phyloP scores from a whole-genome alignment of 257 asterid genomes.

The Verbena officinalis region DNA sequence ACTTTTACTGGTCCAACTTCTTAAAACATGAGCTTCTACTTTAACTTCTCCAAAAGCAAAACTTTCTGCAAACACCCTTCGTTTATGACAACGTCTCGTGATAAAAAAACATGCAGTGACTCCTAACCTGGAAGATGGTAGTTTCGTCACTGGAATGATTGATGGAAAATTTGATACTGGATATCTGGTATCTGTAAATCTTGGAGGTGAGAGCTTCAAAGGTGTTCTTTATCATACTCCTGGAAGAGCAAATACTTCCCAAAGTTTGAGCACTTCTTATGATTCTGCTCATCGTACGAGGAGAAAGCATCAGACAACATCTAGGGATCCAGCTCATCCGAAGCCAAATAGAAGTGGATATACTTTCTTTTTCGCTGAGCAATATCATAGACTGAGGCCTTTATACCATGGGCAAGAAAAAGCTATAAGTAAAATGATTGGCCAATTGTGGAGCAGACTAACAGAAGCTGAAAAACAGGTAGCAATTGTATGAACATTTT shows the following conservation, averaged over 20 bases:
- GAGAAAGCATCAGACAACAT: constrained; percentile 53
- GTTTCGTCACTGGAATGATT: constrained; percentile 70
- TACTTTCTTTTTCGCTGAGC: constrained; percentile 91
- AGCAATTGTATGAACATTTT: neutral
- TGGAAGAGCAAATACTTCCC: constrained; percentile 38
- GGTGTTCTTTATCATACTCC: constrained; percentile 86
- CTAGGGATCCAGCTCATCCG: constrained; percentile 74
- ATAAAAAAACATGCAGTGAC: constrained; percentile 47
- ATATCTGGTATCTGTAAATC: constrained; percentile 65
- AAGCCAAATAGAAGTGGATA: constrained; percentile 83
- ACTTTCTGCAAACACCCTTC: neutral
- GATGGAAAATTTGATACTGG: constrained; percentile 92
- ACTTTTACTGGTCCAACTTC: too few species aligned
- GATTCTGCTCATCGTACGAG: constrained; percentile 41
- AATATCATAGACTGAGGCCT: constrained; percentile 72
- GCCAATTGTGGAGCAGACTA: constrained; percentile 74
- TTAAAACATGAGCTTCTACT: too few species aligned
- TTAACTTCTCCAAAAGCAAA: too few species aligned
- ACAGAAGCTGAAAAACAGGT: constrained; percentile 89
- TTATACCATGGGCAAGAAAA: constrained; percentile 85
- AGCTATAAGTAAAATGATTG: constrained; percentile 81
- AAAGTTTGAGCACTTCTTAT: constrained; percentile 34
- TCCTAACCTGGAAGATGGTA: constrained; percentile 54
- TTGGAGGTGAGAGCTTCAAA: constrained; percentile 69
- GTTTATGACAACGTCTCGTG: constrained; percentile 17